Conservation (phyloP, 2,329 filamentous ascomycete genomes). For the Aspergillus phoenicis region DNA sequence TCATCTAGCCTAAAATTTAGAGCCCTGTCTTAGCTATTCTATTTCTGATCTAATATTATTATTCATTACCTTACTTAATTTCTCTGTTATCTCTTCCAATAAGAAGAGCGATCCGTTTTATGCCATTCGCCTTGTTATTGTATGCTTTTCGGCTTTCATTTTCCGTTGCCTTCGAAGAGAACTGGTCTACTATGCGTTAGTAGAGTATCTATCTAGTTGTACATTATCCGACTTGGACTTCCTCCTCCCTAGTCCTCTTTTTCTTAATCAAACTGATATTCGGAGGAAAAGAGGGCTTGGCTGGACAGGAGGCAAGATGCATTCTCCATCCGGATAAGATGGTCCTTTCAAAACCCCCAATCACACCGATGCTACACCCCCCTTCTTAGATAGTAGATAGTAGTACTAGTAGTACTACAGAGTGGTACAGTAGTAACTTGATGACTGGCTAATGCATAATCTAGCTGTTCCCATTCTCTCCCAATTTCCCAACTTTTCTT, state of each 20-base stretch:
- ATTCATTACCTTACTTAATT: background rate
- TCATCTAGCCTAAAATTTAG: background rate
- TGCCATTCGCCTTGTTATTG: background rate
- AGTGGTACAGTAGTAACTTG: too few relatives aligned
- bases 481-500: background rate
- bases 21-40: background rate
- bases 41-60: background rate
- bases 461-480: too few relatives aligned
- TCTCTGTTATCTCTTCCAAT: background rate
- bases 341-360: background rate
- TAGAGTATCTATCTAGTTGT: too few relatives aligned
- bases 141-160: too few relatives aligned
- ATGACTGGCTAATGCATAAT: too few relatives aligned
- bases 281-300: constrained; percentile 1
- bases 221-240: too few relatives aligned
- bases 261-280: background rate
- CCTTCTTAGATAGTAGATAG: background rate
- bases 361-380: background rate
- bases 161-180: too few relatives aligned
- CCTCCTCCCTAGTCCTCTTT: background rate
- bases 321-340: background rate
- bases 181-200: too few relatives aligned
- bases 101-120: background rate
- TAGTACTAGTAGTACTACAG: background rate
- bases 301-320: background rate